These are phyloP conservation scores for Aspergillus sojae DNA, from an alignment of 2,329 filamentous ascomycete genomes.

Conservation along the genomic window DNA sequence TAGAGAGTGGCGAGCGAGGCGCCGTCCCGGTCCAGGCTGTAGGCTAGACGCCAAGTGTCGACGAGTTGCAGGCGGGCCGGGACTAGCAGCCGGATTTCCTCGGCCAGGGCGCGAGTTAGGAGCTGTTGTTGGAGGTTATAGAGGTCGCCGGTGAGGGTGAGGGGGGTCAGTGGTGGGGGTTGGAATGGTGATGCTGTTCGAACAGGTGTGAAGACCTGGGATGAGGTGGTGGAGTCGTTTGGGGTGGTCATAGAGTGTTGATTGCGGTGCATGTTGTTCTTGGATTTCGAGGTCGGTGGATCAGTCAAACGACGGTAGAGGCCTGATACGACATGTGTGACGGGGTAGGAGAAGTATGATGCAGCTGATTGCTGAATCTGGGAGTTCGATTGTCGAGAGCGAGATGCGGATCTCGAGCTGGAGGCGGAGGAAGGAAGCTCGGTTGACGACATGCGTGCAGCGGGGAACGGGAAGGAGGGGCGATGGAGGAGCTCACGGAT, in stretches of 20 bases:
- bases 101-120: slow-evolving; percentile 73
- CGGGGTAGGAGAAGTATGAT: slow-evolving; percentile 55
- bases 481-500: background rate
- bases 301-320: slow-evolving; percentile 68
- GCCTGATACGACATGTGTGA: slow-evolving; percentile 60
- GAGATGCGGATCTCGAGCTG: slow-evolving; percentile 12
- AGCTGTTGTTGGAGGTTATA: slow-evolving; percentile 60
- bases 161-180: slow-evolving; percentile 82
- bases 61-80: slow-evolving; percentile 84
- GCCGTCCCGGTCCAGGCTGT: slow-evolving; percentile 90
- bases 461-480: background rate
- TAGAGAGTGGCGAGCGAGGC: slow-evolving; percentile 87
- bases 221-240: slow-evolving; percentile 45
- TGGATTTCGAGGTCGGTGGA: slow-evolving; percentile 29
- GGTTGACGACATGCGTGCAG: slow-evolving; percentile 19
- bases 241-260: slow-evolving; percentile 38
- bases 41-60: slow-evolving; percentile 83
- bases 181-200: slow-evolving; percentile 78
- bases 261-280: slow-evolving; percentile 22
- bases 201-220: slow-evolving; percentile 46
- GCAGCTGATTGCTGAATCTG: slow-evolving; percentile 40
- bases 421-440: slow-evolving; percentile 8
- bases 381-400: slow-evolving; percentile 15
- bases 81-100: slow-evolving; percentile 88
- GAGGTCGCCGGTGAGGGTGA: slow-evolving; percentile 65